Evolutionary conservation across 2,329 filamentous ascomycete genomes (phyloP).

Genomic region (Penicillium sp.): DNA sequence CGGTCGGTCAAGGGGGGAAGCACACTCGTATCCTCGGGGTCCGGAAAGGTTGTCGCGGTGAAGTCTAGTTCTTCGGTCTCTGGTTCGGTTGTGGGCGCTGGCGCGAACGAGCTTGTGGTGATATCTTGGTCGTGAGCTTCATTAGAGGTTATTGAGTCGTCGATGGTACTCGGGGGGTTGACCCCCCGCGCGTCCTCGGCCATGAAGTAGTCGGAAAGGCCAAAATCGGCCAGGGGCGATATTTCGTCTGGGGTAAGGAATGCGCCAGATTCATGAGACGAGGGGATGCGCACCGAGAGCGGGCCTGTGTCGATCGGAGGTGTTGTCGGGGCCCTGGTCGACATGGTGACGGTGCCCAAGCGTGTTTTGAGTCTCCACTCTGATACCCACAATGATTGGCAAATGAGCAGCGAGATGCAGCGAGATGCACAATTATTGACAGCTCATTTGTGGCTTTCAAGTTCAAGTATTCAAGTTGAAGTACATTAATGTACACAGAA

Average conservation of each 20-base stretch:
- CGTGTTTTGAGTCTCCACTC: slow-evolving; percentile 34
- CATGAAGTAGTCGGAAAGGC: slow-evolving; percentile 34
- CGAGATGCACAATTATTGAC: background rate
- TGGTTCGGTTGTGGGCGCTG: slow-evolving; percentile 12
- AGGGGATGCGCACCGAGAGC: slow-evolving; percentile 25
- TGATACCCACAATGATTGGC: slow-evolving; percentile 23
- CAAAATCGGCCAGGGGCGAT: slow-evolving; percentile 34
- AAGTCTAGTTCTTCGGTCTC: slow-evolving; percentile 21
- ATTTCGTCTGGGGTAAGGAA: slow-evolving; percentile 39
- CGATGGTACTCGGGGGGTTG: slow-evolving; percentile 27
- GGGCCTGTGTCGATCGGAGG: slow-evolving; percentile 29
- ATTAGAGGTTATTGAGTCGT: slow-evolving; percentile 21
- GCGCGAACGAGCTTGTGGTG: slow-evolving; percentile 14
- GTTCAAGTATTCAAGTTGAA: background rate
- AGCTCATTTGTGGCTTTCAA: slow-evolving; percentile 13
- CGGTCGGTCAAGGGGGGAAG: slow-evolving; percentile 39
- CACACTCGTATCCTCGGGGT: slow-evolving; percentile 32
- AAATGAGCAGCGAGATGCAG: slow-evolving; percentile 16
- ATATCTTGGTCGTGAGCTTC: slow-evolving; percentile 21
- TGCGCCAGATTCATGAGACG: slow-evolving; percentile 38
- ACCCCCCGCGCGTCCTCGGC: slow-evolving; percentile 34
- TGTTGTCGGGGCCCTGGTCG: slow-evolving; percentile 30
- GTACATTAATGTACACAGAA: background rate
- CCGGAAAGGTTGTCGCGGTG: slow-evolving; percentile 21
- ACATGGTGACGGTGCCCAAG: slow-evolving; percentile 37